Evolutionary conservation across 2,329 filamentous ascomycete species (phyloP), one percentile per base, ranked within the genome.

Genomic region (Neospermospora avenae): DNA sequence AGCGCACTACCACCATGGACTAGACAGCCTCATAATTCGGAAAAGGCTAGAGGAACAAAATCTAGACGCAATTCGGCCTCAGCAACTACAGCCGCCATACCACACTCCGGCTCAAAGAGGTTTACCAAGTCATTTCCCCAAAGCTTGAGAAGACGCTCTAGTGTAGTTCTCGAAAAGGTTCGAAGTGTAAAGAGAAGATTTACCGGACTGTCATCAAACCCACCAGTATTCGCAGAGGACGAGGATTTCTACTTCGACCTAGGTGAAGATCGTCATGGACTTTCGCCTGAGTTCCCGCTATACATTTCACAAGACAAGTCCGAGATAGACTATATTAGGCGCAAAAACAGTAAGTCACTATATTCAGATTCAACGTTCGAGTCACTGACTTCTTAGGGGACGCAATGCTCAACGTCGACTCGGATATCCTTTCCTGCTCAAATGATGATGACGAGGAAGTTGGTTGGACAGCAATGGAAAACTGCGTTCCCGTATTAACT

Each of bases 301-400:
- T 24, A 62, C 14, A 41, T 58, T 8, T 58, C 59, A 2, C 28
- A 31, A 31, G 57, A 60, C 24, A 55, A 49, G 39, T 55, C 42
- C 4, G 61, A 63, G 58, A 28, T 63, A 5, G 61, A 61, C 8
- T 59, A 58, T 42, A 46, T 63, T 14, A 44, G 37, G 10, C 55
- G 51, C 20, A 59, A 46, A n/a, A 56, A 56, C 22, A n/a, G 54
- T 56, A 48, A 39, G 54, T 56, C 31, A 20, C 20, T 11, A 20
- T 4, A 2, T 10, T 31, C 11, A 28, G 14, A 4, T 41, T 41
- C 28, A 31, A 31, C 11, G 1, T 3, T 31, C 28, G 11, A 18
- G 42, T 14, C n/a, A 13, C 28, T 37, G 18, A 35, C 34, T 37
- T 25, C 24, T 7, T 3, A 37, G 25, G n/a, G 14, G 51, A 54